phyloP scores from a whole-genome alignment of 2,329 filamentous ascomycete species.

The Chaetomium sp. region DNA sequence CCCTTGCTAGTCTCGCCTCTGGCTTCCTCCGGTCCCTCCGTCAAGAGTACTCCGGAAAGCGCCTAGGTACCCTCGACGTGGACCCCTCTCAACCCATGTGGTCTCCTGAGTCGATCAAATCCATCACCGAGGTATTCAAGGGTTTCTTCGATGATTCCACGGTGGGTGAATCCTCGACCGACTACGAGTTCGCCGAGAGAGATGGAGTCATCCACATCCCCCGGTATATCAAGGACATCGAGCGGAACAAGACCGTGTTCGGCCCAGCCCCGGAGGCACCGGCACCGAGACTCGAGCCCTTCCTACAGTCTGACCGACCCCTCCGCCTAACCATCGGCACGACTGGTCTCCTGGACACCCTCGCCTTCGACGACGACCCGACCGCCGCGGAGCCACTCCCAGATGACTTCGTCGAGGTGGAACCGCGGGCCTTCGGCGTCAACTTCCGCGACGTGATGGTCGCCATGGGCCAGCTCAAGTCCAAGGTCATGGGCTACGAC shows the following conservation, averaged over 20 bases:
- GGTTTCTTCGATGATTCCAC: constrained; percentile 24
- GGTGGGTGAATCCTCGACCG: neutral
- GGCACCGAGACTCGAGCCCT: constrained; percentile 26
- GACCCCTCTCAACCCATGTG: constrained; percentile 26
- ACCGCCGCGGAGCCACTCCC: constrained; percentile 27
- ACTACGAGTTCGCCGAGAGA: constrained; percentile 32
- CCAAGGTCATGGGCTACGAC: constrained; percentile 35
- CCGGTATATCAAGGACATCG: constrained; percentile 31
- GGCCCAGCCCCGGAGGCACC: neutral
- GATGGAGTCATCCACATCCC: constrained; percentile 30
- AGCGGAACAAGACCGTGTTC: constrained; percentile 28
- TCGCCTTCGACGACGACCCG: constrained; percentile 33
- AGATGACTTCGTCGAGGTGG: constrained; percentile 40
- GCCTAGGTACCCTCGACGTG: constrained; percentile 29
- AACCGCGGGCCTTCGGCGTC: constrained; percentile 41
- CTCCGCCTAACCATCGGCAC: constrained; percentile 32
- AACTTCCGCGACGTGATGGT: constrained; percentile 46
- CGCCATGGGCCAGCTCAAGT: constrained; percentile 36
- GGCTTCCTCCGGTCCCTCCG: constrained; percentile 33
- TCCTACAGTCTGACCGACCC: constrained; percentile 30
- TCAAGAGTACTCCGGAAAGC: constrained; percentile 32
- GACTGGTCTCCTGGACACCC: constrained; percentile 31
- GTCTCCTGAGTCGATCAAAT: constrained; percentile 18
- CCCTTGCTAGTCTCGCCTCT: constrained; percentile 19
- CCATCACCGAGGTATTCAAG: constrained; percentile 29